Percentiles rank a stretch among this genome's conserved stretches.
phyloP scores from a whole-genome alignment of 1,284 basidiomycete species.

The Tilletia caries region DNA sequence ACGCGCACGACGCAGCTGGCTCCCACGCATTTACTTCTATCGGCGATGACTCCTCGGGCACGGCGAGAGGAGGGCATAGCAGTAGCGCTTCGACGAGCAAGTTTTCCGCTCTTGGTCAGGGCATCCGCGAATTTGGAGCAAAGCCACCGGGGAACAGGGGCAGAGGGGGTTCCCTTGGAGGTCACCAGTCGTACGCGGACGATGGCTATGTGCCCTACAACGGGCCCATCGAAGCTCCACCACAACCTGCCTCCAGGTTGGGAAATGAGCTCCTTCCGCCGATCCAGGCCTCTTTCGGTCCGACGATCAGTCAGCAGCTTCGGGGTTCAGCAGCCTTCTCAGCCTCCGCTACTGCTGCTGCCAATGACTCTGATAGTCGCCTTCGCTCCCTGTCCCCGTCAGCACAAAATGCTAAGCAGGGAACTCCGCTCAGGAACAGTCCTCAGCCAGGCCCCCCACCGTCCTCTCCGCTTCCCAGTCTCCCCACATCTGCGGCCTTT shows the following conservation, averaged over 20 bases:
- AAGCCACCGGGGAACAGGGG: background rate
- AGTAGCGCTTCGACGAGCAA: background rate
- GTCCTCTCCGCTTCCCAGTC: background rate
- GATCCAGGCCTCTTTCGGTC: slow-evolving; percentile 4
- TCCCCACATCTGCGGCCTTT: background rate
- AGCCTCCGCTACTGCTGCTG: background rate
- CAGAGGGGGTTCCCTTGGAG: background rate
- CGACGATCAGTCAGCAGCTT: slow-evolving; percentile 1
- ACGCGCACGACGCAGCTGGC: background rate
- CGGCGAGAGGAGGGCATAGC: no score
- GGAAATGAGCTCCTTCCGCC: background rate
- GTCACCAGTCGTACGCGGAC: background rate
- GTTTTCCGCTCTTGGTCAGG: background rate
- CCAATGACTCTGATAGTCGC: background rate
- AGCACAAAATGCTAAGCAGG: background rate
- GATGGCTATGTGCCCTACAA: slow-evolving; percentile 9
- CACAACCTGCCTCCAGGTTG: background rate
- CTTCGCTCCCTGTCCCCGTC: background rate
- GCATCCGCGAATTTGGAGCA: slow-evolving; percentile 1
- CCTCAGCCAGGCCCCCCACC: background rate
- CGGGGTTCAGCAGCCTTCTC: background rate
- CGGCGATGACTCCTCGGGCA: no score
- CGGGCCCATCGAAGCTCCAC: slow-evolving; percentile 1
- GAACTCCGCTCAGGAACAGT: background rate
- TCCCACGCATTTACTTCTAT: no score